phyloP scores from a whole-genome alignment of 805 yeast species.

The Maudiozyma bulderi region DNA sequence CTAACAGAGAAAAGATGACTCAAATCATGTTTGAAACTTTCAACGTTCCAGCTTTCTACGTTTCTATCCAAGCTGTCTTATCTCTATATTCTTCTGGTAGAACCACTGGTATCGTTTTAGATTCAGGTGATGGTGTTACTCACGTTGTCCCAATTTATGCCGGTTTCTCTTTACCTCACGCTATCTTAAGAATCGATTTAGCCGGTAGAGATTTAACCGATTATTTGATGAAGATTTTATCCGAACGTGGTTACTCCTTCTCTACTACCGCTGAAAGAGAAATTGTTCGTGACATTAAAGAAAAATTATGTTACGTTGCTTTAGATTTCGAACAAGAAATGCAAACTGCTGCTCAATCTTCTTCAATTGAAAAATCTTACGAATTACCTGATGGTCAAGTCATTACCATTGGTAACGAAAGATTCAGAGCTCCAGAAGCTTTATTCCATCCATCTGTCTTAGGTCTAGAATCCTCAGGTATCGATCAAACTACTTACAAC shows the following conservation, averaged over 20 bases:
- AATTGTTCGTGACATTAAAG: conserved; percentile 83
- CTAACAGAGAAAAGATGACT: conserved; percentile 99
- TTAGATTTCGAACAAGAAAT: conserved; percentile 98
- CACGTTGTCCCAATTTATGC: conserved; percentile 99
- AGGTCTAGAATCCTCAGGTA: conserved; percentile 93
- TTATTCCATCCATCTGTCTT: conserved; percentile 95
- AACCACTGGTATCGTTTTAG: conserved; percentile 99
- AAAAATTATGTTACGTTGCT: conserved; percentile 97
- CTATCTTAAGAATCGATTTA: conserved; percentile 95
- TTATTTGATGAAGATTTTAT: conserved; percentile 94
- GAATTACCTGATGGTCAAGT: conserved; percentile 99
- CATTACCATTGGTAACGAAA: conserved; percentile 98
- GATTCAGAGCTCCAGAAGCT: conserved; percentile 99
- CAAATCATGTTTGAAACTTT: conserved; percentile 98
- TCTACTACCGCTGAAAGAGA: conserved; percentile 99
- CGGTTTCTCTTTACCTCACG: conserved; percentile 98
- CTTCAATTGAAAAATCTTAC: conserved; percentile 96
- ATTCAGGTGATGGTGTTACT: conserved; percentile 99
- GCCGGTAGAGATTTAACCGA: conserved; percentile 99
- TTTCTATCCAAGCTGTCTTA: conserved; percentile 95
- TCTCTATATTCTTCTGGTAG: conserved; percentile 98
- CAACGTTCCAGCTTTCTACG: conserved; percentile 99
- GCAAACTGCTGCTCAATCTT: conserved; percentile 97
- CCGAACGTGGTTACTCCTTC: conserved; percentile 98
- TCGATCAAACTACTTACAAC: conserved; percentile 79